These are phyloP conservation scores for Rhynchosporium graminicola DNA, from an alignment of 2,329 filamentous ascomycete species.

Conservation along the genomic window DNA sequence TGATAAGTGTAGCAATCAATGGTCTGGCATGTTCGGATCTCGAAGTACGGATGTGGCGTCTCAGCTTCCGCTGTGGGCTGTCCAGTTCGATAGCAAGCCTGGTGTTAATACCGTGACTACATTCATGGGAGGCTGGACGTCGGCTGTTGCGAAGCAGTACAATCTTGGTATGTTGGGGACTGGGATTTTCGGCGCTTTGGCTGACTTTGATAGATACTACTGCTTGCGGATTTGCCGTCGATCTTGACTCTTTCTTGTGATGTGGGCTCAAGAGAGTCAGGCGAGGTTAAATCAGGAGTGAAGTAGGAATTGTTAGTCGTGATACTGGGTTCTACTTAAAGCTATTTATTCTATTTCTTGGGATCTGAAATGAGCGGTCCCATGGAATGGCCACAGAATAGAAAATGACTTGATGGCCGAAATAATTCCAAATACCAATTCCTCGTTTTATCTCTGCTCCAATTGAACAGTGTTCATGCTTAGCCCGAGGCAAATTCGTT, in stretches of 20 bases:
- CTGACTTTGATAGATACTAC: slow-evolving; percentile 7
- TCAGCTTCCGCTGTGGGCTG: slow-evolving; percentile 12
- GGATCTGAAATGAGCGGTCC: too few relatives aligned
- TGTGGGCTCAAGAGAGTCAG: neutral
- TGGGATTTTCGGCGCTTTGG: neutral
- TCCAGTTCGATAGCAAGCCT: slow-evolving; percentile 2
- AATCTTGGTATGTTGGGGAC: slow-evolving; percentile 5
- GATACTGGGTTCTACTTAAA: too few relatives aligned
- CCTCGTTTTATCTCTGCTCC: too few relatives aligned
- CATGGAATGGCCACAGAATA: too few relatives aligned
- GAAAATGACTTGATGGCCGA: too few relatives aligned
- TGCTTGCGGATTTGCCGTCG: slow-evolving; percentile 7
- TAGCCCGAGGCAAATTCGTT: too few relatives aligned
- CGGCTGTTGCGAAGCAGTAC: slow-evolving; percentile 9
- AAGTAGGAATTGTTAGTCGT: too few relatives aligned
- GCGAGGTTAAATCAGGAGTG: too few relatives aligned
- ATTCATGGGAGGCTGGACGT: slow-evolving; percentile 10
- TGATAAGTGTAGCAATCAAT: slow-evolving; percentile 10
- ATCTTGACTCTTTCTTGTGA: slow-evolving; percentile 11
- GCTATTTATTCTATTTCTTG: too few relatives aligned
- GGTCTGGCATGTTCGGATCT: slow-evolving; percentile 13
- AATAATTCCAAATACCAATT: too few relatives aligned
- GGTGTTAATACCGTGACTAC: slow-evolving; percentile 9
- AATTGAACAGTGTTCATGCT: too few relatives aligned
- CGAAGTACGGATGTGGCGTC: slow-evolving; percentile 8